phyloP scores from a whole-genome alignment of 1,284 basidiomycete species.

The Marasmius tenuissimus region DNA sequence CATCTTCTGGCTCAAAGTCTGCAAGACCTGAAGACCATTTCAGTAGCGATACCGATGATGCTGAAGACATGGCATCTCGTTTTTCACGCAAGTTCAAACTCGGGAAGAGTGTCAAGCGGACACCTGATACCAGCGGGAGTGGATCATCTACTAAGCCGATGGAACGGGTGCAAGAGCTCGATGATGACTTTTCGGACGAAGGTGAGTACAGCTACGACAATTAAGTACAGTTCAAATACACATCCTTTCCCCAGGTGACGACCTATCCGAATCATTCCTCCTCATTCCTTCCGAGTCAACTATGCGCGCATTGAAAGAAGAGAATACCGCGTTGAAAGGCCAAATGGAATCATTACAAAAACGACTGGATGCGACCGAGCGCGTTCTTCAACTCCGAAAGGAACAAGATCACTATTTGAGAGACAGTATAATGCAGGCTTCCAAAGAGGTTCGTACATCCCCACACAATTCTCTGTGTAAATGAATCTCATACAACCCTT shows the following conservation, averaged over 20 bases:
- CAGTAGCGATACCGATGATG: slow-evolving; percentile 67
- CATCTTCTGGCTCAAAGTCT: slow-evolving; percentile 10
- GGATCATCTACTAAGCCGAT: neutral
- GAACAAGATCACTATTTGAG: slow-evolving; percentile 76
- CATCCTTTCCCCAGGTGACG: slow-evolving; percentile 41
- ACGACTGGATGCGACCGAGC: slow-evolving; percentile 58
- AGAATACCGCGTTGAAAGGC: slow-evolving; percentile 60
- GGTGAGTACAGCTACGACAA: slow-evolving; percentile 25
- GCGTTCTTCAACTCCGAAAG: slow-evolving; percentile 61
- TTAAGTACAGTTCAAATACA: neutral
- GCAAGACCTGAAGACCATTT: slow-evolving; percentile 42
- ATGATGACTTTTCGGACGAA: slow-evolving; percentile 41
- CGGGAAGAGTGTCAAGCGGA: slow-evolving; percentile 22
- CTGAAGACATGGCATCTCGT: slow-evolving; percentile 56
- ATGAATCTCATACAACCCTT: neutral
- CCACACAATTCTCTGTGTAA: neutral
- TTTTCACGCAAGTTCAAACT: slow-evolving; percentile 48
- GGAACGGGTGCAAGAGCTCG: slow-evolving; percentile 21
- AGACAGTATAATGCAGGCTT: slow-evolving; percentile 75
- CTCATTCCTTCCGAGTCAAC: slow-evolving; percentile 63
- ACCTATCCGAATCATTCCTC: slow-evolving; percentile 76
- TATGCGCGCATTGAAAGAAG: slow-evolving; percentile 53
- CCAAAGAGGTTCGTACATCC: slow-evolving; percentile 59
- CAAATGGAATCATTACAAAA: slow-evolving; percentile 58
- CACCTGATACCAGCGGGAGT: neutral